These are phyloP conservation scores for Haematococcus lacustris DNA, from an alignment of 139 green algal genomes.

Conservation along the genomic window DNA sequence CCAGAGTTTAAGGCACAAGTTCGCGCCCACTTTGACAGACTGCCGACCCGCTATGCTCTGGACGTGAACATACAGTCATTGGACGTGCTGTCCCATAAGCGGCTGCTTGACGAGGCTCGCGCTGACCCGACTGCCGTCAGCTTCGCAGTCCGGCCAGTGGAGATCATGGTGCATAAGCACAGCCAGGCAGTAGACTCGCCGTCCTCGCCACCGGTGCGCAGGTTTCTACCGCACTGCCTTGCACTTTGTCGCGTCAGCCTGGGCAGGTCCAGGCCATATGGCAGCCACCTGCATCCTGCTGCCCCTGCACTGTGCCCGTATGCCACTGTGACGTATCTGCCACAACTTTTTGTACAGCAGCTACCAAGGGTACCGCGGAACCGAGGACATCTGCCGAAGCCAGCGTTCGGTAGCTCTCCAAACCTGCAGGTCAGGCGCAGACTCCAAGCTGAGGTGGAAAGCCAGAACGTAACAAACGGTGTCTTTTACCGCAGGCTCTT, in stretches of 20 bases:
- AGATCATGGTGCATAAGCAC: constrained; percentile 42
- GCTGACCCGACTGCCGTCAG: constrained; percentile 65
- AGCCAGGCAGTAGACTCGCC: neutral
- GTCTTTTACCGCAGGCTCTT: constrained; percentile 46
- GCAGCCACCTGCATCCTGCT: no score
- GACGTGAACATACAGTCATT: constrained; percentile 83
- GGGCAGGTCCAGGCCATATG: no score
- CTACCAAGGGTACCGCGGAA: no score
- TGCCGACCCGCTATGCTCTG: constrained; percentile 82
- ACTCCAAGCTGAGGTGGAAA: no score
- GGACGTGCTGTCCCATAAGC: constrained; percentile 89
- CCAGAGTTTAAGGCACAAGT: constrained; percentile 59
- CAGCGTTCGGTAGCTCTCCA: constrained; percentile 86
- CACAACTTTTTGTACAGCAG: no score
- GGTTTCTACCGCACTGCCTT: no score
- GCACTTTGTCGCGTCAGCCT: constrained; percentile 11
- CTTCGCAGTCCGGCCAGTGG: constrained; percentile 80
- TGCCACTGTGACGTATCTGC: no score
- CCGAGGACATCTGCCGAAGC: no score
- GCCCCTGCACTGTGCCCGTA: no score
- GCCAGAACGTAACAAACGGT: no score
- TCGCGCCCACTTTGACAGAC: constrained; percentile 66
- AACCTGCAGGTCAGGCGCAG: constrained; percentile 66
- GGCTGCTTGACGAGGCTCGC: constrained; percentile 79
- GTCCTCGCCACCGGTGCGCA: constrained; percentile 6